These are phyloP conservation scores for Agrostemma githago DNA, from an alignment of 148 eudicot genomes.

Conservation along the genomic window DNA sequence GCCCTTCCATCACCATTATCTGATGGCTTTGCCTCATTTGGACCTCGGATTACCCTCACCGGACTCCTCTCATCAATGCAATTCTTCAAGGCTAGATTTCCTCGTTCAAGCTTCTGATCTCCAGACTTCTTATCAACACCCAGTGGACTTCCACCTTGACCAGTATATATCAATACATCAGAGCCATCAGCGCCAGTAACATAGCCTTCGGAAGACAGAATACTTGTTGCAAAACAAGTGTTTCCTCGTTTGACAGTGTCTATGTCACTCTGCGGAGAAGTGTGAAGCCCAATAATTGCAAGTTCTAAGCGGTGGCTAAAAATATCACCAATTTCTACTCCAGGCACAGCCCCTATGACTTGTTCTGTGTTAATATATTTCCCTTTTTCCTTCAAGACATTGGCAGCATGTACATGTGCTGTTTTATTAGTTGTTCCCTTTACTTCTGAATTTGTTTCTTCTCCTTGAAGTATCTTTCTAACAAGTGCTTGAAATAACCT, in stretches of 20 bases:
- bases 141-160: slow-evolving; percentile 55
- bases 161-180: slow-evolving; percentile 57
- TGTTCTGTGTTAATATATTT: slow-evolving; percentile 44
- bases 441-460: slow-evolving; percentile 34
- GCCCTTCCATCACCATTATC: slow-evolving; percentile 34
- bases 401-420: slow-evolving; percentile 44
- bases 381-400: slow-evolving; percentile 40
- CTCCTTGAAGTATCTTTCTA: slow-evolving; percentile 65
- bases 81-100: slow-evolving; percentile 67
- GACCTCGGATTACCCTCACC: slow-evolving; percentile 76
- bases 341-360: slow-evolving; percentile 58
- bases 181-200: slow-evolving; percentile 52
- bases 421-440: slow-evolving; percentile 28
- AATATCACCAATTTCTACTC: slow-evolving; percentile 83
- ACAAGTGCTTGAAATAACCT: slow-evolving; percentile 52
- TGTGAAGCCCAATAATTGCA: slow-evolving; percentile 71
- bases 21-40: slow-evolving; percentile 46
- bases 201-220: slow-evolving; percentile 74
- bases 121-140: slow-evolving; percentile 47
- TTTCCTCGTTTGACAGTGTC: slow-evolving; percentile 44
- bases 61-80: slow-evolving; percentile 44
- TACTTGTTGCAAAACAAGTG: slow-evolving; percentile 47
- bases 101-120: slow-evolving; percentile 82
- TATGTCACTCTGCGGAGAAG: slow-evolving; percentile 64
- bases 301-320: slow-evolving; percentile 81